Evolutionary conservation across 495 filamentous ascomycete species (phyloP).

Genomic region (Penicillium canescens): DNA sequence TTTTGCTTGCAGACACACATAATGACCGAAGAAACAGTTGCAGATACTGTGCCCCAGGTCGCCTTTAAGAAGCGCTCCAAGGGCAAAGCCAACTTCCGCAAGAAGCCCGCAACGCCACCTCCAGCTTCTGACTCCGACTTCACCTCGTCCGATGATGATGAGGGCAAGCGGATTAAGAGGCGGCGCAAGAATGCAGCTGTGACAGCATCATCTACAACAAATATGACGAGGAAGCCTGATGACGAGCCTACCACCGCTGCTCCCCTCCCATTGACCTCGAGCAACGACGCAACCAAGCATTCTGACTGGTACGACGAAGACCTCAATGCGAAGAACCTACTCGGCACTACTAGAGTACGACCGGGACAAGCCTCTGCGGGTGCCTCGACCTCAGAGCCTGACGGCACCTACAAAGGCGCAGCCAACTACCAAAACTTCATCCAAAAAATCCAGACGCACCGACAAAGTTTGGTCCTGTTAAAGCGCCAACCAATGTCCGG

Average conservation of each 20-base stretch:
- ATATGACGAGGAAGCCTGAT: constrained; percentile 39
- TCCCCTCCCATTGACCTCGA: constrained; percentile 54
- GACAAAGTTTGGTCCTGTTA: constrained; percentile 75
- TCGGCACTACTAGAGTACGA: constrained; percentile 59
- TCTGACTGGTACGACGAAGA: constrained; percentile 83
- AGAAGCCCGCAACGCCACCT: constrained; percentile 79
- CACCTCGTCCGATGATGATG: constrained; percentile 75
- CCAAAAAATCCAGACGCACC: constrained; percentile 81
- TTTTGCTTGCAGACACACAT: not conserved
- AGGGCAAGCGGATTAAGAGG: constrained; percentile 73
- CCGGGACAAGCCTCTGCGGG: constrained; percentile 21
- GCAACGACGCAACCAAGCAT: constrained; percentile 89
- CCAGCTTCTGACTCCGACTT: constrained; percentile 63
- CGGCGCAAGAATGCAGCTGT: constrained; percentile 67
- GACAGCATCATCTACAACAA: constrained; percentile 51
- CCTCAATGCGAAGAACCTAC: constrained; percentile 58
- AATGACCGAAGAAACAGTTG: constrained; percentile 19
- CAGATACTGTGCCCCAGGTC: constrained; percentile 27
- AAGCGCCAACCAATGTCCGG: constrained; percentile 85
- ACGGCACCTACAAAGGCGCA: constrained; percentile 77
- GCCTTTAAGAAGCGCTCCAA: constrained; percentile 88
- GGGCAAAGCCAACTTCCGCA: constrained; percentile 75
- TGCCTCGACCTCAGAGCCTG: constrained; percentile 21
- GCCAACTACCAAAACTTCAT: constrained; percentile 74
- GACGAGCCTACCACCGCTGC: constrained; percentile 59